These are phyloP conservation scores for Zanthoxylum bungeanum DNA, from an alignment of 345 rosid genomes.

Conservation along the genomic window DNA sequence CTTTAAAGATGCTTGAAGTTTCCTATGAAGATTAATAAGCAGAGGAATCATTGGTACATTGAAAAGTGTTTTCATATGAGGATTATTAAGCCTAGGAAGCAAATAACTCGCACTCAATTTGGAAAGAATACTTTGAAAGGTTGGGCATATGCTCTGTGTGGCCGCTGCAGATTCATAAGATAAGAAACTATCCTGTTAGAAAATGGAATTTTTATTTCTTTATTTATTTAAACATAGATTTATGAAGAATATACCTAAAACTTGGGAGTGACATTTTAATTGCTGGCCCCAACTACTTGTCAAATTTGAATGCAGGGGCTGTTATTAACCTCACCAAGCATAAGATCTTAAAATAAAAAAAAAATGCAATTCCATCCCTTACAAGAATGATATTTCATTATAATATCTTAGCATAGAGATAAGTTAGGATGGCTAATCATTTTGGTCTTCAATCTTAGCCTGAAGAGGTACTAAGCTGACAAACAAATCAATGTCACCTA, in stretches of 20 bases:
- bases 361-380: not conserved
- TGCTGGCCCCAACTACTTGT: constrained; percentile 62
- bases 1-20: too few relatives aligned
- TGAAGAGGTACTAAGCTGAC: not conserved
- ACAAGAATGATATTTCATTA: not conserved
- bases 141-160: constrained; percentile 53
- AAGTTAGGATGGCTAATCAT: too few relatives aligned
- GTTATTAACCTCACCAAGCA: constrained; percentile 15
- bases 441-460: too few relatives aligned
- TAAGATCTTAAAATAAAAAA: constrained; percentile 18
- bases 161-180: constrained; percentile 58
- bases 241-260: constrained; percentile 54
- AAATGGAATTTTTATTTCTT: too few relatives aligned
- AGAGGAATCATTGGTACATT: too few relatives aligned
- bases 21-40: constrained; percentile 2
- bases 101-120: constrained; percentile 69
- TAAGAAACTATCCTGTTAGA: not conserved
- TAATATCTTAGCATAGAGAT: not conserved
- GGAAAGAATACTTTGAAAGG: constrained; percentile 83
- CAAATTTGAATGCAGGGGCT: constrained; percentile 34
- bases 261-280: constrained; percentile 86
- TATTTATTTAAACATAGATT: not conserved
- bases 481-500: not conserved
- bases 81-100: too few relatives aligned
- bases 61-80: too few relatives aligned